Evolutionary conservation across 2,329 filamentous ascomycete species (phyloP).

Genomic region (Fusarium ambrosium): DNA sequence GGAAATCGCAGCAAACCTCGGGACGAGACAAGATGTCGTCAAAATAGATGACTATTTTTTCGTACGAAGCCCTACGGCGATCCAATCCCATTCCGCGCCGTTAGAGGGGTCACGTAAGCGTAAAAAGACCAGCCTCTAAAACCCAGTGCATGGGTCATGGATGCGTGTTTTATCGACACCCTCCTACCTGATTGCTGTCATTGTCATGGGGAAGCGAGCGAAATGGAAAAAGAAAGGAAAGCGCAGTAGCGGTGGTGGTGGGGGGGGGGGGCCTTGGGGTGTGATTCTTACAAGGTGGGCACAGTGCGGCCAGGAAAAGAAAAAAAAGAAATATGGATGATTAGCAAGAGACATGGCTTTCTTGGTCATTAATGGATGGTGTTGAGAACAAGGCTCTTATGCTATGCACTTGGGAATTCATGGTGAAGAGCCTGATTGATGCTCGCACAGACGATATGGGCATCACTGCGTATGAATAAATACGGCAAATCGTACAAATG

Average conservation of each 20-base stretch:
- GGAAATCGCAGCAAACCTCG: background rate
- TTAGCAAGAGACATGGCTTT: background rate
- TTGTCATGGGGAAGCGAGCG: background rate
- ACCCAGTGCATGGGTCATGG: background rate
- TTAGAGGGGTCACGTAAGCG: background rate
- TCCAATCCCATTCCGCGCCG: background rate
- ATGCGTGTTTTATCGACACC: background rate
- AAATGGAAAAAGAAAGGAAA: background rate
- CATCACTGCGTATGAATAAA: background rate
- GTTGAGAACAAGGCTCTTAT: background rate
- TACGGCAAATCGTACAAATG: background rate
- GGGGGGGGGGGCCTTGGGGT: background rate
- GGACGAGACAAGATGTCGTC: background rate
- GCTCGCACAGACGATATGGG: background rate
- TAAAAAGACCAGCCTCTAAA: background rate
- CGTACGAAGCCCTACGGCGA: background rate
- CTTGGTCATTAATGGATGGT: background rate
- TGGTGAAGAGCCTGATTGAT: background rate
- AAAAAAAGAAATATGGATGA: background rate
- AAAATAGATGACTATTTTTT: background rate
- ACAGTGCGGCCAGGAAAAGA: background rate
- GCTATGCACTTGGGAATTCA: background rate
- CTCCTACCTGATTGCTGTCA: background rate
- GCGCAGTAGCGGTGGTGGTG: background rate
- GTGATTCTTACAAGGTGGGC: background rate